phyloP scores from a whole-genome alignment of 192 early-diverging fungal genomes.

The Pilaira anomala region DNA sequence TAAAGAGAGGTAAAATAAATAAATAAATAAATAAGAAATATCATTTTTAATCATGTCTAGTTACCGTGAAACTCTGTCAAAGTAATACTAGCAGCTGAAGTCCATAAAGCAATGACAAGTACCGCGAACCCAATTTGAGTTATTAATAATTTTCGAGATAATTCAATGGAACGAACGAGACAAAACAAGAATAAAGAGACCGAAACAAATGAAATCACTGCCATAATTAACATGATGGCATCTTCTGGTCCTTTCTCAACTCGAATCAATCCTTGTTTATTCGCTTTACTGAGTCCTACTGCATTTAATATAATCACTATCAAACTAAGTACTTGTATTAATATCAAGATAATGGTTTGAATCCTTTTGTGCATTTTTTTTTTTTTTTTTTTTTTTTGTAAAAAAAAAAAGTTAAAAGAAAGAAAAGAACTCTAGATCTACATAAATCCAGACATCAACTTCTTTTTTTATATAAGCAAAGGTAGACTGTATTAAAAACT shows the following conservation, averaged over 20 bases:
- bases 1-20: too few species aligned
- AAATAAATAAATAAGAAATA: not conserved
- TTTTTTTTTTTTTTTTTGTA: not conserved
- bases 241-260: conserved; percentile 8
- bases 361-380: not conserved
- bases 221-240: conserved; percentile 1
- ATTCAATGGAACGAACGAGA: not conserved
- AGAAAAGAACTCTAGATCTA: too few species aligned
- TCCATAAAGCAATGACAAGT: conserved; percentile 6
- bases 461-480: too few species aligned
- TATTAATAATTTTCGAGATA: not conserved
- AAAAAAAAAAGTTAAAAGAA: not conserved
- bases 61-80: not conserved
- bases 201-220: not conserved
- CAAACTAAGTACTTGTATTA: conserved; percentile 1
- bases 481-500: too few species aligned
- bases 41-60: not conserved
- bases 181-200: not conserved
- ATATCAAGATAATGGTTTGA: not conserved
- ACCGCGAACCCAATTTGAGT: not conserved
- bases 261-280: not conserved
- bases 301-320: conserved; percentile 5
- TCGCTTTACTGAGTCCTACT: not conserved
- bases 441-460: too few species aligned
- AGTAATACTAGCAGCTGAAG: not conserved